Base-by-base conservation (phyloP, 2,329 filamentous ascomycete genomes). In the Sporothrix curviconia region DNA sequence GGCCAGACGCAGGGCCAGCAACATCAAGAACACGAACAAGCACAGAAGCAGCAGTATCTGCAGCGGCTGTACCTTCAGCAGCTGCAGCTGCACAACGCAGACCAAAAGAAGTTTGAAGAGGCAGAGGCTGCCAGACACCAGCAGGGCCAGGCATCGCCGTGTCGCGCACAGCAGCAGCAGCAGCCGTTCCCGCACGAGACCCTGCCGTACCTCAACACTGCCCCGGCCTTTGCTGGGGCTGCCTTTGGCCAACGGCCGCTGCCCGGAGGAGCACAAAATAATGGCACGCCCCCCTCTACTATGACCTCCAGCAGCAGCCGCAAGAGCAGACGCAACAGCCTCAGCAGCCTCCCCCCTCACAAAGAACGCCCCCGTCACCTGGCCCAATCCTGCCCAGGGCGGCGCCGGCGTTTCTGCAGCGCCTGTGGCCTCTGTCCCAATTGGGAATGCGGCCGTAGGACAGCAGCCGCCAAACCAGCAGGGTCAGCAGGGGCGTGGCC, bases 291-390 rank as follows among this genome's bases (percentile, higher is more conserved):
- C 44, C 47, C 32, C 32, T 49, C 39, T 34, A 34, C 11, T 34
- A 53, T 25, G 12, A 44, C 42, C 39, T 19, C 40, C 56, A 59
- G 32, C 43, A 50, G 7, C 36, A 42, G 19, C 50, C 34, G 3
- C 56, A 43, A 14, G 40, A 54, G 4, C 58, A 47, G 25, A 36
- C 15, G 14, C 49, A 44, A 17, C 51, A 39, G 28, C 46, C 25
- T n/a, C 37, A 8, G 7, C 47, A n/a, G 3, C 25, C 28, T 24
- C 46, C 46, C 25, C 28, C 42, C 9, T 46, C 44, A 55, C 57
- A 59, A 59, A 56, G 57, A 59, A 37, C 43, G 12, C 36, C 24
- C 22, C 57, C 34, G 30, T 50, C 52, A 44, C 37, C 57, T 55
- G 44, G 52, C 57, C 57, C n/a, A n/a, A n/a, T n/a, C n/a, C n/a